phyloP scores from a whole-genome alignment of 805 yeast genomes.

The Starmerella stellata region DNA sequence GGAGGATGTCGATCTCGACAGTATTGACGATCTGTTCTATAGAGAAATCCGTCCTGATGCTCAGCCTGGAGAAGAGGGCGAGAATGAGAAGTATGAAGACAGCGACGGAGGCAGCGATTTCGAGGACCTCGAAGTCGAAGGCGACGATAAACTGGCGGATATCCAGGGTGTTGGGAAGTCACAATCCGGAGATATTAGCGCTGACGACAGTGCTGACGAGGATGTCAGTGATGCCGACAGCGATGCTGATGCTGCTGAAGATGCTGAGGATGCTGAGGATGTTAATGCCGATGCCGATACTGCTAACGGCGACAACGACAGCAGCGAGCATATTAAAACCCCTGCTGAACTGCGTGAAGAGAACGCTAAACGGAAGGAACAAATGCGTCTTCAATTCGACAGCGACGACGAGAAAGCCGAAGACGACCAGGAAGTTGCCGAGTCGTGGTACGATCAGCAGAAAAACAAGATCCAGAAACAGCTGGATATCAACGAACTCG shows the following conservation, averaged over 20 bases:
- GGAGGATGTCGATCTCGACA: constrained; percentile 20
- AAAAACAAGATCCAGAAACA: constrained; percentile 95
- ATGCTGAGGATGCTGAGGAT: constrained; percentile 13
- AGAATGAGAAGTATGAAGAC: constrained; percentile 23
- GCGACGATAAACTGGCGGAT: constrained; percentile 18
- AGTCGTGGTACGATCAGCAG: constrained; percentile 94
- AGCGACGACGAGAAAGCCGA: constrained; percentile 52
- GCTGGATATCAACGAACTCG: constrained; percentile 72
- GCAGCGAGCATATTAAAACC: constrained; percentile 23
- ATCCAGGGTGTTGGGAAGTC: constrained; percentile 13
- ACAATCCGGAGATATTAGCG: constrained; percentile 13
- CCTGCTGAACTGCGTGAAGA: constrained; percentile 58
- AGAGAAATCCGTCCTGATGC: constrained; percentile 20
- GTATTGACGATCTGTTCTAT: constrained; percentile 17
- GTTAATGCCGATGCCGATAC: constrained; percentile 19
- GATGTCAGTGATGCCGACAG: constrained; percentile 23
- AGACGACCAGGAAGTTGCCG: constrained; percentile 63
- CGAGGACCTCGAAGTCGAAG: constrained; percentile 20
- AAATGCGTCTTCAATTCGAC: constrained; percentile 75
- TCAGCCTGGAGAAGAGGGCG: constrained; percentile 3
- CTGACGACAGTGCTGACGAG: constrained; percentile 20
- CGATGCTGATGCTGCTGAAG: constrained; percentile 17
- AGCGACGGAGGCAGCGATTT: constrained; percentile 22
- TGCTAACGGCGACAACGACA: constrained; percentile 20
- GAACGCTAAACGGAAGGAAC: constrained; percentile 80